Conservation (phyloP, 495 filamentous ascomycete genomes). For the Bombardia bombarda region DNA sequence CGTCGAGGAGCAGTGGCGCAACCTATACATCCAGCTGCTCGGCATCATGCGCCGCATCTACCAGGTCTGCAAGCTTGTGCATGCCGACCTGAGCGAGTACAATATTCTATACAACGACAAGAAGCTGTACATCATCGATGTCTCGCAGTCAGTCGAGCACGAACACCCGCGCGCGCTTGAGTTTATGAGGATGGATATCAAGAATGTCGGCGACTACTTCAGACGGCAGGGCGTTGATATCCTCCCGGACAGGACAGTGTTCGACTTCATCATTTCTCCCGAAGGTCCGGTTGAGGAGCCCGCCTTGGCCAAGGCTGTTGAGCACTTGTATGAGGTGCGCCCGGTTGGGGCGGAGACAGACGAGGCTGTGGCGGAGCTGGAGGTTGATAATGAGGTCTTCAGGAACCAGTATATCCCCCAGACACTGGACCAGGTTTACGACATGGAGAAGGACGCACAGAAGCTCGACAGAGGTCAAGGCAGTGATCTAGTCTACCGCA, state of each 20-base stretch:
- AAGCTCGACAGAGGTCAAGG: slow-evolving; percentile 64
- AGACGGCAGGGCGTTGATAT: slow-evolving; percentile 70
- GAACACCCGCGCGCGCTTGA: slow-evolving; percentile 87
- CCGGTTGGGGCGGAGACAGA: slow-evolving; percentile 29
- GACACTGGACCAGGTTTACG: slow-evolving; percentile 89
- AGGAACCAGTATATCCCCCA: slow-evolving; percentile 92
- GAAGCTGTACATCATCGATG: slow-evolving; percentile 88
- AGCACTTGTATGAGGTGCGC: slow-evolving; percentile 37
- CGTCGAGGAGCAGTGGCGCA: slow-evolving; percentile 69
- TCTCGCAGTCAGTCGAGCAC: slow-evolving; percentile 93
- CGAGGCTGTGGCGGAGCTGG: slow-evolving; percentile 38
- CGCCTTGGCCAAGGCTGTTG: slow-evolving; percentile 31
- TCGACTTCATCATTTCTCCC: slow-evolving; percentile 64
- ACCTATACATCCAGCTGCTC: slow-evolving; percentile 73
- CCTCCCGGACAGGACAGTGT: slow-evolving; percentile 63
- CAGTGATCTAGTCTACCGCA: slow-evolving; percentile 68
- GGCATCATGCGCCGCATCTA: slow-evolving; percentile 89
- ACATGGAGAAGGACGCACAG: slow-evolving; percentile 83
- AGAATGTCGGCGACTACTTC: slow-evolving; percentile 93
- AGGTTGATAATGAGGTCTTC: slow-evolving; percentile 85
- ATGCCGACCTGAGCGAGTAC: slow-evolving; percentile 95
- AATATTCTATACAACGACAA: slow-evolving; percentile 85
- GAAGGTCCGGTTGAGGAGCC: slow-evolving; percentile 46
- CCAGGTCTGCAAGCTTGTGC: slow-evolving; percentile 80
- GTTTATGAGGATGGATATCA: slow-evolving; percentile 95